Evolutionary conservation across 257 asterid genomes (phyloP), one percentile per base, ranked within the genome.

Genomic region (Solanum microdontum): DNA sequence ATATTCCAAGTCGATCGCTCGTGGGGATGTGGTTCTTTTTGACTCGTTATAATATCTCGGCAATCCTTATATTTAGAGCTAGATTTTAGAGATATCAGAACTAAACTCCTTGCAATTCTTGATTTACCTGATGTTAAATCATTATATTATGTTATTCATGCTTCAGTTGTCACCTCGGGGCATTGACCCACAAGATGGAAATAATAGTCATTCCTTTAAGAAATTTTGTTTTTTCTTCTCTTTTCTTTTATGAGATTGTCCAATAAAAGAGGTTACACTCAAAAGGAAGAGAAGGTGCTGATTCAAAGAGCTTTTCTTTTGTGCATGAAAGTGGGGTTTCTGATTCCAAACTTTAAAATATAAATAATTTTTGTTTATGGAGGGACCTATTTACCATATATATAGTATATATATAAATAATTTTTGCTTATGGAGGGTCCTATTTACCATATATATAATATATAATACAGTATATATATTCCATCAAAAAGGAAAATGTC

Each of bases 251-350:
- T 73, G 88, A 40, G 87, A 86, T 84, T 21, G 89, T 89, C 92
- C 89, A 88, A 90, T 82, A 36, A 86, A 91, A 86, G 34, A 43
- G 82, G 30, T 84, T 70, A 62, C 69, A 83, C 40, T n/a, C 28
- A 73, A 83, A 86, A 87, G 87, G 84, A 77, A 75, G 86, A 84
- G 90, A 66, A 92, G 92, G 90, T 91, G 90, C 87, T 73, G 45
- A 73, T 73, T 73, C 82, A 73, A 75, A 87, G 83, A 83, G 84
- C 34, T 82, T 89, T 77, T 36, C 64, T 85, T 90, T 86, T 86
- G 84, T 89, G 91, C 93, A 90, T 90, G 91, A 91, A 88, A 90
- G 92, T 93, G 92, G 93, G 92, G 91, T 91, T 45, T 79, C 88
- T 88, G 94, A 73, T 93, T 93, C 93, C 80, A 89, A 66, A 72